Base-by-base conservation (phyloP, 2,329 filamentous ascomycete species). In the Massarina eburnea region DNA sequence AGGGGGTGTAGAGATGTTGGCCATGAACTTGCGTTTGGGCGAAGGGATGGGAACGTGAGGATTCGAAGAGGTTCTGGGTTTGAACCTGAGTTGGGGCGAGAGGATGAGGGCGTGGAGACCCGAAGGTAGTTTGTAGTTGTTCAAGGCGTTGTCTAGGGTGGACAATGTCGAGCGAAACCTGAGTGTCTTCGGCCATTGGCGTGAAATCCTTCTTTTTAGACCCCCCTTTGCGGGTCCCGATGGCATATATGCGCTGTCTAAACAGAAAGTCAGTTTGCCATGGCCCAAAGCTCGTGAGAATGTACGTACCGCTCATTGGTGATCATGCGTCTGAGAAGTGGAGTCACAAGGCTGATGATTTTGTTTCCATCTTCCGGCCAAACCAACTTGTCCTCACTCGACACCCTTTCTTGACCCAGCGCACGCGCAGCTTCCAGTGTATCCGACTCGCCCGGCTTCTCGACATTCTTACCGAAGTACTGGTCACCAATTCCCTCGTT, bases 281-380 rank as follows among this genome's bases (percentile, higher is more conserved):
- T 15, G 19, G 24, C 35, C 10, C 14, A 38, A 15, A 38, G 34
- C 19, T 9, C 15, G n/a, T 10, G 15, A n/a, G n/a, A 14, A 20
- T n/a, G 18, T n/a, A 38, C 35, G 17, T 38, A 38, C 38, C 80
- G 71, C 59, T 82, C 80, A 47, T 83, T 83, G 14, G 79, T 82
- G 10, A 82, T 79, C 78, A 82, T 81, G 19, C 80, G 71, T 45
- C 80, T 66, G 47, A 83, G 67, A 36, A 82, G 61, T 10, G 79
- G 80, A 49, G 79, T 81, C n/a, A 81, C 75, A 18, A 80, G 64
- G n/a, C 75, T 72, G 32, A 82, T 78, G 39, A 82, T 79, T 48
- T 76, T 76, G 45, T 79, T 77, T 39, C 74, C 73, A 52, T 82
- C 78, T 37, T 71, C 68, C 3, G 80, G 80, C 80, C 80, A 83